Evolutionary conservation across 2,329 filamentous ascomycete species (phyloP).

Genomic region (Trichoderma sp.): DNA sequence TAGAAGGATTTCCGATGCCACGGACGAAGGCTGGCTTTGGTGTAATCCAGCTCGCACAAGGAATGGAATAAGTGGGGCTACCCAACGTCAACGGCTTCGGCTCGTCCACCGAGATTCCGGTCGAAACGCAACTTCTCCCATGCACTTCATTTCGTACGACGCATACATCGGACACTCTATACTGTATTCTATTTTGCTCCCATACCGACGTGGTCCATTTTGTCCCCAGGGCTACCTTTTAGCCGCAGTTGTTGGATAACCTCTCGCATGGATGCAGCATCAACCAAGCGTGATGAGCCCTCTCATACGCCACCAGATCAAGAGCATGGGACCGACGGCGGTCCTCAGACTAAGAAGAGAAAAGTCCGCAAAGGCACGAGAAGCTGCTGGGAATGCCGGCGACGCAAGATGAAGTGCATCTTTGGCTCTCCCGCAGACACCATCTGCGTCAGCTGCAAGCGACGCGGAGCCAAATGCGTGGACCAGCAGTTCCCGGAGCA

Average conservation of each 20-base stretch:
- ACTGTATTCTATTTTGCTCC: background rate
- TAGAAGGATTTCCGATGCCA: background rate
- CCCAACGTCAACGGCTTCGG: background rate
- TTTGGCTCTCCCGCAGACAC: constrained; percentile 42
- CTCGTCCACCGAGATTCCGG: background rate
- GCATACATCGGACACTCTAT: background rate
- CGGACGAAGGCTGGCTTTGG: background rate
- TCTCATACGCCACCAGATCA: background rate
- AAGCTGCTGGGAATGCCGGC: constrained; percentile 62
- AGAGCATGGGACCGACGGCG: background rate
- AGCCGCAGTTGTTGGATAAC: background rate
- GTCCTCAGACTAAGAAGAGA: background rate
- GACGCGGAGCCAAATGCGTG: constrained; percentile 47
- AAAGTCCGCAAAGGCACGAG: constrained; percentile 55
- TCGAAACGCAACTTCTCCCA: background rate
- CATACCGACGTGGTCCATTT: background rate
- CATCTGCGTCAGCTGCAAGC: constrained; percentile 48
- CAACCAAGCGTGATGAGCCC: background rate
- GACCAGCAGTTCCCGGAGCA: constrained; percentile 51
- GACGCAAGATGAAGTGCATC: constrained; percentile 55
- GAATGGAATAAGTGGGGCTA: background rate
- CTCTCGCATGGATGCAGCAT: background rate
- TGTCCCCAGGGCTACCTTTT: background rate
- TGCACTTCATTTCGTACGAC: background rate
- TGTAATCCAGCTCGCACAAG: background rate